These are phyloP conservation scores for Fraxinus angustifolia DNA, from an alignment of 305 asterid genomes.

Conservation along the genomic window DNA sequence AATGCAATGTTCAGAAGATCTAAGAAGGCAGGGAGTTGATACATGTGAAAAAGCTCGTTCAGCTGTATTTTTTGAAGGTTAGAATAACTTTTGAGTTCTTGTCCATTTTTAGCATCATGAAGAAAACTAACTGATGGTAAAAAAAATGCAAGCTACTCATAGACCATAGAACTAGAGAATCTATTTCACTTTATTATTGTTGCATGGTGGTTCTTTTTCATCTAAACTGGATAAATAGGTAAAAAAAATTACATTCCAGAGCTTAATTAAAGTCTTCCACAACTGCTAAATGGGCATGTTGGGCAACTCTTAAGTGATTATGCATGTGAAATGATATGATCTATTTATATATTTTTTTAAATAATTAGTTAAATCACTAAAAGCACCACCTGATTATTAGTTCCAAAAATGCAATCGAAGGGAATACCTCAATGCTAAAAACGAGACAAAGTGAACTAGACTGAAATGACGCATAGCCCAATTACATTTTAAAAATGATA, in stretches of 20 bases:
- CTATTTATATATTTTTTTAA: background rate
- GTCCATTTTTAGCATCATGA: background rate
- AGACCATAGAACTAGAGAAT: background rate
- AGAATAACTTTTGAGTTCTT: background rate
- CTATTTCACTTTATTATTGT: background rate
- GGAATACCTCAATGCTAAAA: constrained; percentile 4
- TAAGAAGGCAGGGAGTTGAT: background rate
- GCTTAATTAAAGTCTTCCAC: background rate
- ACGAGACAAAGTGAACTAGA: background rate
- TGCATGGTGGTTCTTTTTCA: background rate
- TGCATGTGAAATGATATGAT: background rate
- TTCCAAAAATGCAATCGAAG: constrained; percentile 2
- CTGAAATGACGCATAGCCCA: background rate
- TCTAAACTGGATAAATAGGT: constrained; percentile 9
- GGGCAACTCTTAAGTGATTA: background rate
- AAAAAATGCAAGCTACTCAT: background rate
- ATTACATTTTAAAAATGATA: background rate
- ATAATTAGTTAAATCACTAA: background rate
- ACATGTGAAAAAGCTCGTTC: background rate
- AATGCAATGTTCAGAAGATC: background rate
- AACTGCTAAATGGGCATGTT: background rate
- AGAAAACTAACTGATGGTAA: constrained; percentile 6
- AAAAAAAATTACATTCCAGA: background rate
- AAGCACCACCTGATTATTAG: background rate
- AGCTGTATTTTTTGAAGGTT: background rate